Percentiles rank a stretch among this genome's conserved stretches.
Evolutionary conservation across 2,329 filamentous ascomycete species (phyloP).

Genomic region (Scytalidium lignicola): DNA sequence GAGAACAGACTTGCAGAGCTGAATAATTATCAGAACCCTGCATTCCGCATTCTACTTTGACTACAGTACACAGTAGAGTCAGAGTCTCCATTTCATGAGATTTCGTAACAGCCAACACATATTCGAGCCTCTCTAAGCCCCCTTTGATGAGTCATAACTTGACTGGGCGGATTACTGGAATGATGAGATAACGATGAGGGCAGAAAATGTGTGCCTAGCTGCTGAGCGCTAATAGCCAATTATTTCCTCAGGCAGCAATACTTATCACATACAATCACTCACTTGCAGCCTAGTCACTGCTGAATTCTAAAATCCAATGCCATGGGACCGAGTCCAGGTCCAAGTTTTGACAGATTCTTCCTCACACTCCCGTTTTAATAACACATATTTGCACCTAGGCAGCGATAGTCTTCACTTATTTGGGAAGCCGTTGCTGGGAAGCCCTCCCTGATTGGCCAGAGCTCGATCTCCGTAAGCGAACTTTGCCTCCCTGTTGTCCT

Average conservation of each 20-base stretch:
- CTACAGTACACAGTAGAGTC: no score
- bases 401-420: not conserved
- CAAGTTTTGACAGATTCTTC: not conserved
- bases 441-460: not conserved
- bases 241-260: constrained; percentile 15
- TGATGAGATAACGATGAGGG: not conserved
- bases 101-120: no score
- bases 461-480: not conserved
- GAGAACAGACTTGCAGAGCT: no score
- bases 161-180: no score
- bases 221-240: constrained; percentile 32
- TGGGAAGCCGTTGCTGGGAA: not conserved
- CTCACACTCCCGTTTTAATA: not conserved
- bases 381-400: not conserved
- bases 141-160: no score
- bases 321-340: not conserved
- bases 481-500: not conserved
- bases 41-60: no score
- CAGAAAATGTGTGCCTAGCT: not conserved
- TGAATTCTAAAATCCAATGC: not conserved
- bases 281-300: not conserved
- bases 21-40: no score
- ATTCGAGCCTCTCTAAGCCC: no score
- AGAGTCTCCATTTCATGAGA: no score
- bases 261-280: not conserved